phyloP scores from a whole-genome alignment of 148 eudicot genomes.

The Fagopyrum esculentum region DNA sequence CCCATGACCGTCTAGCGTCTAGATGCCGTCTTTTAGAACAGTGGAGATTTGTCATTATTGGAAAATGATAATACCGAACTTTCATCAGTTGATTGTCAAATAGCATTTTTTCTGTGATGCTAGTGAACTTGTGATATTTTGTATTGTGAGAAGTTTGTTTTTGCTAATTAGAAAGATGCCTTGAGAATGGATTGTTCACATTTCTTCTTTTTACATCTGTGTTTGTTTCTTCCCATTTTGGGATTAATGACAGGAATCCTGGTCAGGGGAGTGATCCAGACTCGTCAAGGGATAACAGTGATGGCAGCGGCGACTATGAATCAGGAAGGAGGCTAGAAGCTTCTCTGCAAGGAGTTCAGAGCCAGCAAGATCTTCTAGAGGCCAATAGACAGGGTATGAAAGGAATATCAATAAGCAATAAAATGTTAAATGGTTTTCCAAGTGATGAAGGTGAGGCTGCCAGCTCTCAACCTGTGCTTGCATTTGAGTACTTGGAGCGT shows the following conservation, averaged over 20 bases:
- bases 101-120: neutral
- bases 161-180: neutral
- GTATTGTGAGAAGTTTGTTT: neutral
- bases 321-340: conserved; percentile 30
- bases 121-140: neutral
- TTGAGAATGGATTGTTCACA: neutral
- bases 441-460: conserved; percentile 53
- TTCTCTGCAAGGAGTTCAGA: conserved; percentile 9
- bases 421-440: conserved; percentile 35
- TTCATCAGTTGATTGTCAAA: neutral
- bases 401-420: conserved; percentile 33
- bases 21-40: no score
- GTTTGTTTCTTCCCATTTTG: neutral
- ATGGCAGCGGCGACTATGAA: conserved; percentile 54
- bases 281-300: conserved; percentile 70
- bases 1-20: no score
- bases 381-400: conserved; percentile 37
- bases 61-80: no score
- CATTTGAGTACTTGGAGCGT: conserved; percentile 62
- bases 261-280: conserved; percentile 76
- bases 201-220: neutral
- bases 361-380: conserved; percentile 19
- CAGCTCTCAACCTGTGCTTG: conserved; percentile 48
- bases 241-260: conserved; percentile 38
- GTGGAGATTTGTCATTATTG: no score